phyloP scores from a whole-genome alignment of 805 yeast species.

The Saccharomycopsis sp. region DNA sequence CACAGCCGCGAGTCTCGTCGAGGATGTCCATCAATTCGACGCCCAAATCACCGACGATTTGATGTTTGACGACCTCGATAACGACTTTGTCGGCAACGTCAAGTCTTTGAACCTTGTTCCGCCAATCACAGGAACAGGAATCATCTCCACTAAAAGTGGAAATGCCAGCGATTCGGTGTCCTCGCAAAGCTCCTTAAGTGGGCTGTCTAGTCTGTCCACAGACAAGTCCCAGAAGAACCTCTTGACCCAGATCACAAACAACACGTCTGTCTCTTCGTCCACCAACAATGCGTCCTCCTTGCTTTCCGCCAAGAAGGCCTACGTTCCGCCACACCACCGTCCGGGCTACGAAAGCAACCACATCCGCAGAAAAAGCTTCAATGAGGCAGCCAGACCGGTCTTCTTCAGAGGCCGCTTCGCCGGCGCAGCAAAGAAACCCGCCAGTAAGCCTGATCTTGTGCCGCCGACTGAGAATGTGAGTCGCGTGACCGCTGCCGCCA shows the following conservation, averaged over 20 bases:
- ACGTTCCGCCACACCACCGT: constrained; percentile 22
- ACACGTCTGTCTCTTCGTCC: not conserved
- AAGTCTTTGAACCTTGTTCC: constrained; percentile 2
- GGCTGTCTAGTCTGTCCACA: not conserved
- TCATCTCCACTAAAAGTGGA: not conserved
- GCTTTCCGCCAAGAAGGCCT: constrained; percentile 1
- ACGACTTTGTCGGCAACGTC: constrained; percentile 25
- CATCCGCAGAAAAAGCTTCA: constrained; percentile 2
- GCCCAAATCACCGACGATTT: constrained; percentile 46
- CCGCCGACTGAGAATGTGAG: not conserved
- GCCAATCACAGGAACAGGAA: not conserved
- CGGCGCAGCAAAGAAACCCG: not conserved
- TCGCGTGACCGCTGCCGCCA: not conserved
- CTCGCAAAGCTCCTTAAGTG: not conserved
- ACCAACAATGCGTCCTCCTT: no score
- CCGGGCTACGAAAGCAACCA: constrained; percentile 17
- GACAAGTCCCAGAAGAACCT: not conserved
- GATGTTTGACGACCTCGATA: constrained; percentile 22
- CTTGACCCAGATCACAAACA: not conserved
- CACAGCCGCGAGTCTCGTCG: no score
- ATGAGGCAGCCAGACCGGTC: not conserved
- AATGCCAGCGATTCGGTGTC: constrained; percentile 1
- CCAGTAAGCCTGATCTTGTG: not conserved
- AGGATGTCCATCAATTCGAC: constrained; percentile 6
- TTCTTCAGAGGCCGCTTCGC: not conserved